Conservation (phyloP, 2,329 filamentous ascomycete species). For the Podosphaera aphanis region DNA sequence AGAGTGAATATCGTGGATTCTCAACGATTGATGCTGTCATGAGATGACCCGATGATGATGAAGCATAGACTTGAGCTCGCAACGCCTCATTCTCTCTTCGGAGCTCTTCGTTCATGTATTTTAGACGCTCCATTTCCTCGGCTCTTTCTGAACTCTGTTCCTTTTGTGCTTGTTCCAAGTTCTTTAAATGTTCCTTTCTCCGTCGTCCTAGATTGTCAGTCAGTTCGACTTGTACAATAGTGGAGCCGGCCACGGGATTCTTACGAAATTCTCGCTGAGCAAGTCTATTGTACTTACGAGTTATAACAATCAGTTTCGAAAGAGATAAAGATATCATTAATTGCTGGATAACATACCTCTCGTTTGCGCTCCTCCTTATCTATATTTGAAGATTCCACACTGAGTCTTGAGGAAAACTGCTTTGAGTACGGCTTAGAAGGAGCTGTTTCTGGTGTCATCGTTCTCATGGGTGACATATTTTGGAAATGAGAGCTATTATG, state of each 20-base stretch:
- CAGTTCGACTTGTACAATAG: slow-evolving; percentile 2
- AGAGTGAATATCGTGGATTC: slow-evolving; percentile 14
- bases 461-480: slow-evolving; percentile 4
- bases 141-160: slow-evolving; percentile 19
- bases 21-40: slow-evolving; percentile 12
- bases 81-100: slow-evolving; percentile 20
- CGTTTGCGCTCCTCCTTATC: slow-evolving; percentile 18
- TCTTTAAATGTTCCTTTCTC: slow-evolving; percentile 22
- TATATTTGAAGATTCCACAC: slow-evolving; percentile 11
- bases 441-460: slow-evolving; percentile 6
- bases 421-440: slow-evolving; percentile 8
- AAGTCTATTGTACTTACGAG: slow-evolving; percentile 19
- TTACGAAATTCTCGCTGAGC: slow-evolving; percentile 23
- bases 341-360: slow-evolving; percentile 10
- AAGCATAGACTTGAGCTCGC: slow-evolving; percentile 17
- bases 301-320: background rate
- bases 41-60: slow-evolving; percentile 12
- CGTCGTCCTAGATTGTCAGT: slow-evolving; percentile 17
- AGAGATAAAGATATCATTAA: background rate
- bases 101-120: slow-evolving; percentile 19
- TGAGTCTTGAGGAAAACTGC: slow-evolving; percentile 9
- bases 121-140: slow-evolving; percentile 20
- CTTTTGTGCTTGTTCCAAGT: slow-evolving; percentile 20
- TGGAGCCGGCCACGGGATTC: slow-evolving; percentile 4
- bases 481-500: too few species aligned